A percentile compares a stretch with the other conserved stretches of the same genome.
Evolutionary conservation across 75 land plant species (phyloP).

Genomic region (Azolla pinnata): DNA sequence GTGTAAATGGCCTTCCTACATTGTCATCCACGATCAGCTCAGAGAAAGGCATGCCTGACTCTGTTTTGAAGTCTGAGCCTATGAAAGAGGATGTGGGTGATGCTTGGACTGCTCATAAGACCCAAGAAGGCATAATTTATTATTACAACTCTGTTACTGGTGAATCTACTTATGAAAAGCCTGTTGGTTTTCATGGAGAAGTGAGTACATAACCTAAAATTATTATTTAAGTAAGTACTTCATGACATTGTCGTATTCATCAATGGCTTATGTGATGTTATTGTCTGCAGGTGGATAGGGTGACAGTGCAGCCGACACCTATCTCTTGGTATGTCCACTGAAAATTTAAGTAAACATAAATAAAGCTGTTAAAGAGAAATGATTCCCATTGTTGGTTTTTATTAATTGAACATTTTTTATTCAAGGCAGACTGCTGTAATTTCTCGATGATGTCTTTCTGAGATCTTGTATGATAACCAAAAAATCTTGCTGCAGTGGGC

Average conservation of each 20-base stretch:
- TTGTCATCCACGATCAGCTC: constrained; percentile 1
- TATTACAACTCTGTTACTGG: constrained; percentile 88
- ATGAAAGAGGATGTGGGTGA: constrained; percentile 33
- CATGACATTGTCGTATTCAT: neutral
- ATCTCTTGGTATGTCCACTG: constrained; percentile 54
- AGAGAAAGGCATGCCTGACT: neutral
- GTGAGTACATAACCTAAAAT: constrained; percentile 19
- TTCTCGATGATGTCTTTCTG: too few species aligned
- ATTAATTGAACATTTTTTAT: too few species aligned
- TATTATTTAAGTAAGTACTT: neutral
- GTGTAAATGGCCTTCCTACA: neutral
- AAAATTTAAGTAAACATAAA: neutral
- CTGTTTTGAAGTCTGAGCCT: constrained; percentile 27
- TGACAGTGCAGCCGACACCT: constrained; percentile 58
- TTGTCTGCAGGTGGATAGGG: constrained; percentile 39
- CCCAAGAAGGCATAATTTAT: constrained; percentile 61
- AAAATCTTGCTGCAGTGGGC: too few species aligned
- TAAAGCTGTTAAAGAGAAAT: neutral
- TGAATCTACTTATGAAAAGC: constrained; percentile 80
- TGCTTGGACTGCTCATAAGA: constrained; percentile 89
- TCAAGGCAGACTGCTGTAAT: too few species aligned
- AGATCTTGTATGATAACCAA: too few species aligned
- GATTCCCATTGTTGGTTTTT: too few species aligned
- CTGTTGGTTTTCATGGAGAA: constrained; percentile 67
- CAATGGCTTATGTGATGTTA: neutral